Base-by-base conservation (phyloP, 1,284 basidiomycete genomes). In the Marasmius oreades region DNA sequence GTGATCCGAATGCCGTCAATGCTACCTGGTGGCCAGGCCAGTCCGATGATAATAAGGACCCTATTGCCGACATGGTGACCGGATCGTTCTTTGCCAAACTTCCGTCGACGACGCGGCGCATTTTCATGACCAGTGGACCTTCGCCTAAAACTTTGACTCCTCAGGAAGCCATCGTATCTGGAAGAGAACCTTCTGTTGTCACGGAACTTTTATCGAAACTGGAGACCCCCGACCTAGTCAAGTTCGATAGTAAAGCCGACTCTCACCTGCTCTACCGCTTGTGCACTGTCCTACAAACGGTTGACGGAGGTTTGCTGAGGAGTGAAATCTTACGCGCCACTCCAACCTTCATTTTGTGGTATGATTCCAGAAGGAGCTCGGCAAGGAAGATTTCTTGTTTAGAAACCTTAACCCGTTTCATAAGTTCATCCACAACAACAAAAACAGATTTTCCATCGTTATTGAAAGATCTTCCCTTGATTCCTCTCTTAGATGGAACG, bases 21-120 rank as follows among this genome's bases (percentile, higher is more conserved):
- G 58, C 55, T 31, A 52, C 55, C 0, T 72, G 69, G 65, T 75
- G 73, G 73, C 71, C 70, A 18, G 66, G 63, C n/a, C 55, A 52
- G 18, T 33, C 16, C 33, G 22, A 24, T 5, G 31, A 14, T 14
- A 2, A n/a, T 16, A n/a, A 34, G 12, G 33, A 53, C 20, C 8
- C 28, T 4, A 47, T 57, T 2, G 10, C 39, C 18, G n/a, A 18
- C 14, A 31, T 46, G 12, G 14, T 57, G 5, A 31, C 52, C 14
- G 24, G 52, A 24, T 44, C 55, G 12, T 47, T 57, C 34, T 57
- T 53, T 42, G 24, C 26, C 8, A 18, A 18, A 12, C 44, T 28
- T 18, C 24, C 42, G 10, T 12, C 42, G 20, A 57, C 22, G 10
- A 16, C 51, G 6, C 26, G 23, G 42, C 24, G 51, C 14, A 11